These are phyloP conservation scores for Alternaria sp. DNA, from an alignment of 2,329 filamentous ascomycete species.

Conservation along the genomic window DNA sequence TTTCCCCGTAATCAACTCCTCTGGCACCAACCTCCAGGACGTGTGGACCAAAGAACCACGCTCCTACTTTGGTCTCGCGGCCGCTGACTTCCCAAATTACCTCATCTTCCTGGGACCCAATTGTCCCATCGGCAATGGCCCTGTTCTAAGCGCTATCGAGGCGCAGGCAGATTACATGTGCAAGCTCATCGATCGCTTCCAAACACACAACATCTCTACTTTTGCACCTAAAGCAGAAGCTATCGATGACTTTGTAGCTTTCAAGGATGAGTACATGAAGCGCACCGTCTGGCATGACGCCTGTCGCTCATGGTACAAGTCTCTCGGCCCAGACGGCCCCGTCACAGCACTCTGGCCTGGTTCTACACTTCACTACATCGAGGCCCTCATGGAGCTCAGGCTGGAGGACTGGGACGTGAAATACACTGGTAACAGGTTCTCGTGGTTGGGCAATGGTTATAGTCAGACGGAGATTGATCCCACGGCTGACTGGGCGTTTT, in stretches of 20 bases:
- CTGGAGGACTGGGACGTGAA: constrained; percentile 60
- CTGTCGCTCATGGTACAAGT: constrained; percentile 58
- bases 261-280: constrained; percentile 58
- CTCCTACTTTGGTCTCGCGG: constrained; percentile 58
- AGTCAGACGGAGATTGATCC: constrained; percentile 47
- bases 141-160: constrained; percentile 56
- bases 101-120: constrained; percentile 55
- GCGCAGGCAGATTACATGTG: constrained; percentile 61
- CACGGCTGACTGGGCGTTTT: constrained; percentile 49
- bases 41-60: constrained; percentile 54
- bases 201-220: constrained; percentile 58
- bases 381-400: constrained; percentile 57
- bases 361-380: constrained; percentile 61
- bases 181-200: constrained; percentile 60
- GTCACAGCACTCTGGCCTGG: constrained; percentile 57
- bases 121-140: constrained; percentile 54
- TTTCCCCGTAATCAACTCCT: constrained; percentile 56
- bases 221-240: constrained; percentile 56
- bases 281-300: constrained; percentile 57
- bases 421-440: constrained; percentile 50
- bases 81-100: constrained; percentile 60
- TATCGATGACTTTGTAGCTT: constrained; percentile 61
- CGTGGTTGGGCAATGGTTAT: constrained; percentile 52
- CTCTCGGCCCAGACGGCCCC: constrained; percentile 42
- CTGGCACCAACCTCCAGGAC: constrained; percentile 55